Percentiles rank a stretch among this genome's conserved stretches.
Evolutionary conservation across 768 basidiomycete genomes (phyloP).

Genomic region (Suillus occidentalis): DNA sequence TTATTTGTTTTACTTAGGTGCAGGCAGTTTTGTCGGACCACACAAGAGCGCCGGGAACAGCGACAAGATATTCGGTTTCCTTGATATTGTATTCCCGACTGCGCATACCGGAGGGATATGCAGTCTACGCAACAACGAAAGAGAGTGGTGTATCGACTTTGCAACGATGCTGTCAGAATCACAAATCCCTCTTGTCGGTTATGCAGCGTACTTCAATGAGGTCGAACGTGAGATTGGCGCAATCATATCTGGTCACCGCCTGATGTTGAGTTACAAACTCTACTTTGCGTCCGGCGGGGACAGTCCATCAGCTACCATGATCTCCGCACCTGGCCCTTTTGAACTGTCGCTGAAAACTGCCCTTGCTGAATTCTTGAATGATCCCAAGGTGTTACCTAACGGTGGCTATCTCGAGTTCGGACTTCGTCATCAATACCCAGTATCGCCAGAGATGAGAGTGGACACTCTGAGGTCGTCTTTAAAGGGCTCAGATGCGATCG

Average conservation of each 20-base stretch:
- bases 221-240: slow-evolving; percentile 47
- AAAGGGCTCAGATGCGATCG: slow-evolving; percentile 32
- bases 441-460: slow-evolving; percentile 16
- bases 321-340: slow-evolving; percentile 5
- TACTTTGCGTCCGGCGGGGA: slow-evolving; percentile 15
- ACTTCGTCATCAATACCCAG: slow-evolving; percentile 35
- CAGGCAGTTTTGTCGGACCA: slow-evolving; percentile 48
- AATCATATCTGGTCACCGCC: slow-evolving; percentile 41
- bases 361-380: slow-evolving; percentile 26
- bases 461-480: slow-evolving; percentile 19
- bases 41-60: slow-evolving; percentile 50
- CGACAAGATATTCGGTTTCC: slow-evolving; percentile 49
- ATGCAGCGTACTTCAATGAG: slow-evolving; percentile 44
- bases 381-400: slow-evolving; percentile 27
- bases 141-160: slow-evolving; percentile 41
- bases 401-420: slow-evolving; percentile 39
- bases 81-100: slow-evolving; percentile 51
- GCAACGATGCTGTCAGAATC: slow-evolving; percentile 20
- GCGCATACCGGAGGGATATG: slow-evolving; percentile 46
- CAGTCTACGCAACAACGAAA: slow-evolving; percentile 32
- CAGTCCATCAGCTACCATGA: neutral
- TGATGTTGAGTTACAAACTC: slow-evolving; percentile 48
- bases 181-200: slow-evolving; percentile 28
- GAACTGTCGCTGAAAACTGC: slow-evolving; percentile 16
- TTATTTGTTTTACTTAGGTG: slow-evolving; percentile 24